These are phyloP conservation scores for Yamadazyma aaseri DNA, from an alignment of 1,139 yeast genomes.

Conservation along the genomic window DNA sequence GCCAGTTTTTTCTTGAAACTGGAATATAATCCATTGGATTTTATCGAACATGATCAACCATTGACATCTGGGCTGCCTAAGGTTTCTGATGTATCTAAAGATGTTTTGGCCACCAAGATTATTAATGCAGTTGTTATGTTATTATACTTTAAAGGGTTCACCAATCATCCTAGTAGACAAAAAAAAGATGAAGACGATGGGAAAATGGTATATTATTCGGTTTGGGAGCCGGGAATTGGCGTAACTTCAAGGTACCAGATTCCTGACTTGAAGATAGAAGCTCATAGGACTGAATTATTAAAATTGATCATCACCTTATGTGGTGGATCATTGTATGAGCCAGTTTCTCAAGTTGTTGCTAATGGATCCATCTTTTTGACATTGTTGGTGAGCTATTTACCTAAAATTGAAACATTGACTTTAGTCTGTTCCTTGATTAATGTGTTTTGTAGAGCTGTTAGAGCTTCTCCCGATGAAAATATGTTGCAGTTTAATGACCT, in stretches of 20 bases:
- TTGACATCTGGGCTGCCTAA: conserved; percentile 1
- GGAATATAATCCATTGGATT: conserved; percentile 14
- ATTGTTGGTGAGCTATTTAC: conserved; percentile 52
- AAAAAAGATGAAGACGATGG: conserved; percentile 4
- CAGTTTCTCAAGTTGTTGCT: conserved; percentile 43
- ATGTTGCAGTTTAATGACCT: conserved; percentile 26
- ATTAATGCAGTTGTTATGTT: conserved; percentile 48
- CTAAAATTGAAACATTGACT: conserved; percentile 48
- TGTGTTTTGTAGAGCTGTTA: conserved; percentile 43
- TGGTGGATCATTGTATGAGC: conserved; percentile 59
- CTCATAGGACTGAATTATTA: conserved; percentile 67
- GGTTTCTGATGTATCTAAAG: neutral
- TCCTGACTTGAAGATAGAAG: conserved; percentile 54
- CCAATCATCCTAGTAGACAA: conserved; percentile 30
- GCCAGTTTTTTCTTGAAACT: conserved; percentile 34
- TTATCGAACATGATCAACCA: conserved; percentile 9
- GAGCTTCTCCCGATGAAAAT: conserved; percentile 34
- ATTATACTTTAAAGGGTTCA: conserved; percentile 61
- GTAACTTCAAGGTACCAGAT: conserved; percentile 35
- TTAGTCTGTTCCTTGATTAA: conserved; percentile 72
- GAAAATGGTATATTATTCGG: conserved; percentile 11
- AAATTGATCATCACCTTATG: conserved; percentile 61
- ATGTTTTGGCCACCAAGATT: conserved; percentile 52
- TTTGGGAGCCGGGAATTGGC: conserved; percentile 86
- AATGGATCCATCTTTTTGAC: conserved; percentile 61